Base-by-base conservation (phyloP, 768 basidiomycete genomes). In the Daedaleopsis sinensis region DNA sequence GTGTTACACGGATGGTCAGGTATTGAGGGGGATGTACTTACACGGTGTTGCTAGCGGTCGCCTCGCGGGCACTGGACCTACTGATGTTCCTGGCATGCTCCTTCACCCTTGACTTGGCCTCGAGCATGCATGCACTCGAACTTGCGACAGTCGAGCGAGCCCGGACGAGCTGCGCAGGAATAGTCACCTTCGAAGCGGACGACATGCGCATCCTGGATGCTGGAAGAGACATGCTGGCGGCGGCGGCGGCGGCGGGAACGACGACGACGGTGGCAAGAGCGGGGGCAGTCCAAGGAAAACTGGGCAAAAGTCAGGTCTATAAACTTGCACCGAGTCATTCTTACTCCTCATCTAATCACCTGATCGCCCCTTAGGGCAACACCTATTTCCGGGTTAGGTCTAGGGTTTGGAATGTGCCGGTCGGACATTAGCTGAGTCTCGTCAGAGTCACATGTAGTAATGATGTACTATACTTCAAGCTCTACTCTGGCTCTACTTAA, bases 31-130 rank as follows among this genome's bases (percentile, higher is more conserved):
- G 27, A 32, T 32, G 27, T 32, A 32, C 27, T 32, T 32, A 92
- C 91, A 84, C 77, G 61, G 82, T 70, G 5, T 84, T 84, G 38
- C 87, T 85, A 55, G 88, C 81, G 35, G 80, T 78, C 56, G 91
- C 91, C 61, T 82, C 80, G 61, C 80, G 78, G 19, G 78, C 71
- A 7, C 89, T 83, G 13, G 89, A 82, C 62, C 87, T 85, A 72
- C 89, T 91, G 71, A 94, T 84, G 68, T 84, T 80, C 67, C 93
- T 79, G 10, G 86, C 88, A 76, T 90, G 87, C 68, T 92, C 91
- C 68, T 84, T 79, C 54, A 94, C 89, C 75, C 91, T 85, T 52
- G 85, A 84, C 78, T 90, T 93, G 46, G 92, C 92, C 47, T 94
- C 93, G 58, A 89, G 71, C 71, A 90, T 88, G 15, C 86, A 84